Percentiles rank a stretch among this genome's conserved stretches.
Evolutionary conservation across 306 rosid species (phyloP).

Genomic region (Biancaea sappan): DNA sequence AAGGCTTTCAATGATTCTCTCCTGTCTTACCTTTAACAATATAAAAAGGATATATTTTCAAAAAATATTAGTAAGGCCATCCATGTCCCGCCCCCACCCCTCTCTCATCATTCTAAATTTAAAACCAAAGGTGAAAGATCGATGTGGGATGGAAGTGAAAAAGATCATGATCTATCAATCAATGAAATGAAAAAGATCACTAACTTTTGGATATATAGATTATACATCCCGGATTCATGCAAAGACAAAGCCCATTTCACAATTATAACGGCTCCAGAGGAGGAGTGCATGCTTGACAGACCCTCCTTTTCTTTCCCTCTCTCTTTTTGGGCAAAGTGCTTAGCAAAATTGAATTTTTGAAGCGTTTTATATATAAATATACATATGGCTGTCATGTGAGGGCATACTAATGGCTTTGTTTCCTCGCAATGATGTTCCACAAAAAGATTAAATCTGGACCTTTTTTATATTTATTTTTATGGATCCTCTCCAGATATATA

Average conservation of each 20-base stretch:
- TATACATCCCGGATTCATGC: constrained; percentile 37
- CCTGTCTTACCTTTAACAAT: constrained; percentile 23
- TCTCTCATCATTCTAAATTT: constrained; percentile 45
- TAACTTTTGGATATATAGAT: constrained; percentile 41
- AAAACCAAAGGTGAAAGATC: constrained; percentile 40
- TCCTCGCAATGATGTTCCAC: constrained; percentile 28
- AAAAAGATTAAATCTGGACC: background rate
- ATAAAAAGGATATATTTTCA: constrained; percentile 3
- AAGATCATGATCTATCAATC: constrained; percentile 71
- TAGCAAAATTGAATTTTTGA: constrained; percentile 27
- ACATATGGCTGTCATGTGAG: constrained; percentile 13
- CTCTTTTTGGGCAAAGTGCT: background rate
- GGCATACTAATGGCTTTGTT: background rate
- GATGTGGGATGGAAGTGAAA: constrained; percentile 39
- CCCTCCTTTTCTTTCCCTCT: constrained; percentile 3
- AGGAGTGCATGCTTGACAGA: constrained; percentile 39
- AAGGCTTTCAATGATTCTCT: constrained; percentile 16
- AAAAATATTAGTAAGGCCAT: constrained; percentile 26
- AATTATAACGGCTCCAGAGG: constrained; percentile 34
- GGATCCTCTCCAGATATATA: background rate
- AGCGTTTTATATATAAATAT: background rate
- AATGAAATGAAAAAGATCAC: constrained; percentile 50
- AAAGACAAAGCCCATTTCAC: constrained; percentile 38
- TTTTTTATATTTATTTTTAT: background rate
- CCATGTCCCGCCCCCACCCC: constrained; percentile 17